Evolutionary conservation across 179 eudicot genomes (phyloP), one percentile per base, ranked within the genome.

Genomic region (Sideroxylon spinosum): DNA sequence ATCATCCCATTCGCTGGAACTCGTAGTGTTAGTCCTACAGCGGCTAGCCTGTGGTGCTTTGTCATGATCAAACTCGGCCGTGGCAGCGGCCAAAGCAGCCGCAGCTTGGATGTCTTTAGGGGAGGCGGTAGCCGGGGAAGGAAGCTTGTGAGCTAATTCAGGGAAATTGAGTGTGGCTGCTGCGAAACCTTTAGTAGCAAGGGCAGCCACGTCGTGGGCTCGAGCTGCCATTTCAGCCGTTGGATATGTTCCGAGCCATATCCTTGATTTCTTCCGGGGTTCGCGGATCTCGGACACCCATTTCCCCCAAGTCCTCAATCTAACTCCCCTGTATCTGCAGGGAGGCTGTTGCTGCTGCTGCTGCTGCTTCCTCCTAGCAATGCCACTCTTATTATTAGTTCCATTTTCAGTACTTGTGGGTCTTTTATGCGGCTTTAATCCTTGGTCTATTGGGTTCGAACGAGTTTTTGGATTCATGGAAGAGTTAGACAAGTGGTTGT

Each of bases 281-380:
- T 73, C 50, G 2, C 76, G 76, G 9, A 73, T 73, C 62, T 73
- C 76, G 2, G 76, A 73, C 26, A 73, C 76, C 76, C 76, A 73
- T n/a, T 57, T 73, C 12, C 76, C 76, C 76, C 76, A 73, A 16
- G 26, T 13, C 52, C 76, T 25, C 7, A 73, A 50, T 2, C 76
- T 4, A 4, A 73, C 76, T 17, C 76, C 76, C 25, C 76, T 44
- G 65, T 56, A 73, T 19, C 50, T 1, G 71, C 48, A 14, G 12
- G 6, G 12, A 12, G 20, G 13, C 26, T 7, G 9, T n/a, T 29
- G 12, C 3, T 60, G 23, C 7, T 17, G 23, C 20, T 29, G 1
- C 37, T 29, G 23, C 64, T 60, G 29, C 68, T 63, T 32, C 32
- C 3, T 22, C 29, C 12, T 63, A 23, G 28, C 32, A 2, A 13